Evolutionary conservation across 331 rosid species (phyloP).

Genomic region (Pyrus hybrid): DNA sequence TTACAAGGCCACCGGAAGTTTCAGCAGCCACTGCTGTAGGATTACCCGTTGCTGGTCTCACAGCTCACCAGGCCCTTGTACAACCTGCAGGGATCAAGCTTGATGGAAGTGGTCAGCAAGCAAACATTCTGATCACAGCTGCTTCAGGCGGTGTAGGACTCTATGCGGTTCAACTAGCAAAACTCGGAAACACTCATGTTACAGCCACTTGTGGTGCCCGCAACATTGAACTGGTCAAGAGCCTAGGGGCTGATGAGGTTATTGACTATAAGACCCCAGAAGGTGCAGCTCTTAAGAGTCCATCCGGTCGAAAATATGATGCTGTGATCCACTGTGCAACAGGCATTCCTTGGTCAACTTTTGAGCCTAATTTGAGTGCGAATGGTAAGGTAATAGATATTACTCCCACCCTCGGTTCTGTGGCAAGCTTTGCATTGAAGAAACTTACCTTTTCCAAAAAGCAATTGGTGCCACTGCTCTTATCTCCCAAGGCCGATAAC

Average conservation of each 20-base stretch:
- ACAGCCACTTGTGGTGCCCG: slow-evolving; percentile 79
- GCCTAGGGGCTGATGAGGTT: slow-evolving; percentile 84
- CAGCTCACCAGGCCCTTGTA: slow-evolving; percentile 44
- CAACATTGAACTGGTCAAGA: slow-evolving; percentile 48
- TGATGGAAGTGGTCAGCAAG: slow-evolving; percentile 19
- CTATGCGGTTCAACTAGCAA: slow-evolving; percentile 70
- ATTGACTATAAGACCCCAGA: slow-evolving; percentile 67
- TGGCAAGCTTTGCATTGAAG: slow-evolving; percentile 1
- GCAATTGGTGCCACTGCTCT: background rate
- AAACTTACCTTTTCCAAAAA: slow-evolving; percentile 26
- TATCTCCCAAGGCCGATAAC: background rate
- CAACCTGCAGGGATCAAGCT: slow-evolving; percentile 22
- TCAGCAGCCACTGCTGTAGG: slow-evolving; percentile 48
- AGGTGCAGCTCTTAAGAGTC: slow-evolving; percentile 66
- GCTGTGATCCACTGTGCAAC: slow-evolving; percentile 50
- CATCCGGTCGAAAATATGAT: slow-evolving; percentile 67
- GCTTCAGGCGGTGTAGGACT: slow-evolving; percentile 68
- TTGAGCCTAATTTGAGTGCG: slow-evolving; percentile 44
- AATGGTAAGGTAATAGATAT: slow-evolving; percentile 56
- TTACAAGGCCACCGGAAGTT: slow-evolving; percentile 43
- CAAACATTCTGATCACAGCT: slow-evolving; percentile 35
- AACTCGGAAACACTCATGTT: slow-evolving; percentile 62
- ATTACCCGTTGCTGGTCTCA: slow-evolving; percentile 37
- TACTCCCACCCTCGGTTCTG: slow-evolving; percentile 27
- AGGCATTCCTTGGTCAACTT: slow-evolving; percentile 63